Conservation (phyloP, 768 basidiomycete species). For the Mycena vulgaris region DNA sequence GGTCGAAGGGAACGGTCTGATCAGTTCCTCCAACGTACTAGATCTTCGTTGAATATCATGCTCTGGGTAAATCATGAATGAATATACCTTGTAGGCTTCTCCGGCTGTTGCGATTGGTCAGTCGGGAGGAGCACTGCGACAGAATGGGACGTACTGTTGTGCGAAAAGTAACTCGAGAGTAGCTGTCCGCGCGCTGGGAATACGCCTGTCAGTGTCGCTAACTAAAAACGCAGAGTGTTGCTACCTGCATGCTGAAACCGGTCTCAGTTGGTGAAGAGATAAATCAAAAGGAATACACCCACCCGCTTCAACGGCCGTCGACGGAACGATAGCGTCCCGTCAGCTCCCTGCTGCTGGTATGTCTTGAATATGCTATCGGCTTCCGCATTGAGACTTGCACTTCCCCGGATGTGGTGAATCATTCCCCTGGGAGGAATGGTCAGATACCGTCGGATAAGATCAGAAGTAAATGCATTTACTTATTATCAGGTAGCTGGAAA, state of each 20-base stretch:
- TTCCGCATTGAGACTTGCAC: neutral
- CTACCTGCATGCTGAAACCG: constrained; percentile 3
- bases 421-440: neutral
- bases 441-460: too few relatives aligned
- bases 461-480: too few relatives aligned
- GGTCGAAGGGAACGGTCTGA: constrained; percentile 14
- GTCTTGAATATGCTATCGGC: neutral
- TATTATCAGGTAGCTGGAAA: neutral
- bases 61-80: neutral
- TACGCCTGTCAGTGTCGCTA: neutral
- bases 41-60: neutral
- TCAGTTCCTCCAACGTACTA: constrained; percentile 14
- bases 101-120: constrained; percentile 3
- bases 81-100: constrained; percentile 6
- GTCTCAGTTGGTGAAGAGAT: neutral
- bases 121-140: neutral
- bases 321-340: constrained; percentile 3
- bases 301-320: constrained; percentile 18
- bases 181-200: neutral
- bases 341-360: constrained; percentile 12
- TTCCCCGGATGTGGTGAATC: constrained; percentile 15
- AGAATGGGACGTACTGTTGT: constrained; percentile 13
- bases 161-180: constrained; percentile 19
- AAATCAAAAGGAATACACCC: neutral
- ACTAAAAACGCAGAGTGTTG: neutral